Base-by-base conservation (phyloP, 2,329 filamentous ascomycete genomes). In the Coniochaeta hoffmannii region DNA sequence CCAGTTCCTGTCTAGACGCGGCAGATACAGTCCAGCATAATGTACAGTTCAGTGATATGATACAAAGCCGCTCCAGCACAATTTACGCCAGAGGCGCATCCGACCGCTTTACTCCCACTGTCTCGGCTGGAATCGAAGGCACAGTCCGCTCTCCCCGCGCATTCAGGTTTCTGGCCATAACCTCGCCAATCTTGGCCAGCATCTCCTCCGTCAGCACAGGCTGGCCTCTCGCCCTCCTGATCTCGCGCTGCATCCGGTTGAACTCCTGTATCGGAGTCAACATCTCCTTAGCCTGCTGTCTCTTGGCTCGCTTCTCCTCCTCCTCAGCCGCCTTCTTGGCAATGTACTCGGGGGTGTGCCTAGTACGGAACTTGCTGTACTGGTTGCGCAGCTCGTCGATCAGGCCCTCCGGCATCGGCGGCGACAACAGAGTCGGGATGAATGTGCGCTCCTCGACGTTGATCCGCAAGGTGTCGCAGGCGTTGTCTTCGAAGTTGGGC, bases 381-480 rank as follows among this genome's bases (percentile, higher is more conserved):
- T 85, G 87, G 76, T 88, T 87, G 67, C 91, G 81, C 67, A 97
- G 77, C 76, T 97, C 93, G 69, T 96, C 86, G 61, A 96, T 80
- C 35, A 97, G 81, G n/a, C 72, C 74, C 30, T 77, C 72, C 5
- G 93, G 91, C 80, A 96, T 90, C 14, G 93, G 93, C 26, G 88
- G 80, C 15, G 80, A 76, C 28, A 91, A 76, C 24, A 97, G 77
- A 34, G 84, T 88, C n/a, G 92, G 91, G 55, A 86, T 77, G 68
- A 89, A 96, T 1, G 88, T 89, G 65, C 76, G 78, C 60, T 83
- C 79, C 65, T 96, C 89, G 56, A 90, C 88, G 55, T 86, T 80
- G 67, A 87, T 83, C 61, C 89, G 87, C 49, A 85, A 73, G 2
- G 93, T 97, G 71, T 97, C 93, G 64, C 65, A 71, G 3, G 77